Evolutionary conservation across 306 rosid genomes (phyloP).

Genomic region (Ormosia emarginata): DNA sequence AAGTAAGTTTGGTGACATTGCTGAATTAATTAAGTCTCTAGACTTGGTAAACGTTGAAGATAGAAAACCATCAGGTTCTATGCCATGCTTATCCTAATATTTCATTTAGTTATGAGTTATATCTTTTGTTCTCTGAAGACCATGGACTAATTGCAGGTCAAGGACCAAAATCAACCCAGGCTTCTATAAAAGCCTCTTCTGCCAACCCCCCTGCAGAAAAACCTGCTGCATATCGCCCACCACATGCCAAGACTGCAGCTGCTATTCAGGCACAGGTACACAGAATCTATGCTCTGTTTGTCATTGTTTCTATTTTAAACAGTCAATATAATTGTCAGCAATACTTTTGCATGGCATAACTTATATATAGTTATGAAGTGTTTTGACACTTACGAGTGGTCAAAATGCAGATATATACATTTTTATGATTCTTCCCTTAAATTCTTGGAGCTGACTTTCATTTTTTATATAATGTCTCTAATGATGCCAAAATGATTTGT

Average conservation of each 20-base stretch:
- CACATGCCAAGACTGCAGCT: conserved; percentile 84
- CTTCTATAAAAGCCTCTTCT: conserved; percentile 38
- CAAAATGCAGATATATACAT: not conserved
- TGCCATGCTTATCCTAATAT: conserved; percentile 4
- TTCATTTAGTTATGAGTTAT: not conserved
- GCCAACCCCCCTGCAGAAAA: conserved; percentile 57
- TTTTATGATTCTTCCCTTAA: not conserved
- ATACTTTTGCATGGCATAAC: not conserved
- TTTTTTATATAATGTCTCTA: conserved; percentile 19
- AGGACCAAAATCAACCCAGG: conserved; percentile 48
- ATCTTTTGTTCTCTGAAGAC: conserved; percentile 16
- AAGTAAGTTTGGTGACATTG: conserved; percentile 59
- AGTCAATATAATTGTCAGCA: not conserved
- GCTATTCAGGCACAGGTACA: conserved; percentile 83
- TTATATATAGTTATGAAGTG: conserved; percentile 1
- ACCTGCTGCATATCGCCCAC: conserved; percentile 93
- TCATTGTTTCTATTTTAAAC: not conserved
- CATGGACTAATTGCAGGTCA: conserved; percentile 51
- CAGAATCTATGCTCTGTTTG: not conserved
- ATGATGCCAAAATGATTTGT: conserved; percentile 27
- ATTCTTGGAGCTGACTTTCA: conserved; percentile 9
- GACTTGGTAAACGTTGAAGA: conserved; percentile 57
- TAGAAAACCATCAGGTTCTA: conserved; percentile 63
- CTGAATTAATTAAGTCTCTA: conserved; percentile 59
- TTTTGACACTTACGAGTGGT: not conserved